phyloP scores from a whole-genome alignment of 768 basidiomycete genomes.

The Mycena rosella region DNA sequence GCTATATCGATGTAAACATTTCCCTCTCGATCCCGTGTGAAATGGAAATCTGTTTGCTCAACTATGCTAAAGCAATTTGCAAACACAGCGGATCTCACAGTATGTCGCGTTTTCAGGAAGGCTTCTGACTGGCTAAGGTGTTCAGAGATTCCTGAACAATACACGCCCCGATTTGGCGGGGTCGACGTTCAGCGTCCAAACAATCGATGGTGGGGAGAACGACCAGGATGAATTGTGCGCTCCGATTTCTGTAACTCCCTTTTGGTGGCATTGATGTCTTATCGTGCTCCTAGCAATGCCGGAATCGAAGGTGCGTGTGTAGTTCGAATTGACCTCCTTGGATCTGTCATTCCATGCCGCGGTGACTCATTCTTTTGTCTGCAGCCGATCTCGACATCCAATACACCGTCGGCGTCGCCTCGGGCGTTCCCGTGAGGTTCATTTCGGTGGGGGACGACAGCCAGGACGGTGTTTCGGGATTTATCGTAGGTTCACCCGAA shows the following conservation, averaged over 20 bases:
- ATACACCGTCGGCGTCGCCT: conserved; percentile 51
- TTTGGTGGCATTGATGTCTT: background rate
- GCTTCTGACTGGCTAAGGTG: background rate
- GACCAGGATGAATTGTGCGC: conserved; percentile 38
- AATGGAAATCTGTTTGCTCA: background rate
- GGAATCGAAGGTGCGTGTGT: conserved; percentile 43
- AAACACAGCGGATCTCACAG: conserved; percentile 43
- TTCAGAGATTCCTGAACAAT: conserved; percentile 49
- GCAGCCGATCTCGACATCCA: conserved; percentile 59
- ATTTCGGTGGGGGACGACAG: conserved; percentile 38
- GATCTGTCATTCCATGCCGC: conserved; percentile 11
- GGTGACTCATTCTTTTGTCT: conserved; percentile 40
- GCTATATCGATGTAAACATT: conserved; percentile 40
- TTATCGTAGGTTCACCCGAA: conserved; percentile 22
- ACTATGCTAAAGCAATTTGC: conserved; percentile 43
- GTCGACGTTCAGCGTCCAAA: conserved; percentile 35
- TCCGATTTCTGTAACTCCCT: background rate
- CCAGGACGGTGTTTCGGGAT: conserved; percentile 16
- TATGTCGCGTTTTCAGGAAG: background rate
- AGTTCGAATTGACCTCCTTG: too few relatives aligned
- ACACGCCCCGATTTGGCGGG: conserved; percentile 28
- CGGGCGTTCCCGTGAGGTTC: conserved; percentile 52
- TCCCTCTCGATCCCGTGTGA: background rate
- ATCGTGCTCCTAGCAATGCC: conserved; percentile 26
- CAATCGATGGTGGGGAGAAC: conserved; percentile 42